phyloP scores from a whole-genome alignment of 768 basidiomycete genomes.

The Udeniomyces megalosporus region DNA sequence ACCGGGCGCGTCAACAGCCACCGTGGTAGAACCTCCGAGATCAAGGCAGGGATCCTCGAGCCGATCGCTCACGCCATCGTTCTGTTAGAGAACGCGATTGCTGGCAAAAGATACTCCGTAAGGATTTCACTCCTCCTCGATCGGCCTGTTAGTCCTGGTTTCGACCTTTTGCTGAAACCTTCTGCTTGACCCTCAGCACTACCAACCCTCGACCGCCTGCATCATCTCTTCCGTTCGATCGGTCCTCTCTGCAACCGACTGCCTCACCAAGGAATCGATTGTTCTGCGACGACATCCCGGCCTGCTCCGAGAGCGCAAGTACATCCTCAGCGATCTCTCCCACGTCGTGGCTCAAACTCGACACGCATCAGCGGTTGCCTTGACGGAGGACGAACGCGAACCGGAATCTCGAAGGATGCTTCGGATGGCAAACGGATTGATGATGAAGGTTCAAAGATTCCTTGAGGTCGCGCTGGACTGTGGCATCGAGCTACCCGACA shows the following conservation, averaged over 20 bases:
- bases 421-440: conserved; percentile 60
- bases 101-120: neutral
- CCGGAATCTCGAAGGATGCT: conserved; percentile 62
- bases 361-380: conserved; percentile 20
- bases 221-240: conserved; percentile 86
- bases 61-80: conserved; percentile 72
- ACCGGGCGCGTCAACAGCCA: too few species aligned
- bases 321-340: conserved; percentile 63
- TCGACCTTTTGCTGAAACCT: neutral
- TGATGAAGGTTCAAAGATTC: conserved; percentile 63
- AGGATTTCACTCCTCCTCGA: neutral
- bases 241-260: conserved; percentile 66
- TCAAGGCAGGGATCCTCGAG: conserved; percentile 48
- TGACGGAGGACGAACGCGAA: conserved; percentile 33
- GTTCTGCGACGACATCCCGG: conserved; percentile 48
- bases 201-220: conserved; percentile 83
- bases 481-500: conserved; percentile 28
- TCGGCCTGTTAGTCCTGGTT: neutral
- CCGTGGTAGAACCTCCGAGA: conserved; percentile 41
- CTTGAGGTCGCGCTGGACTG: conserved; percentile 33
- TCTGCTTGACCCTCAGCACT: conserved; percentile 37
- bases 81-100: conserved; percentile 69
- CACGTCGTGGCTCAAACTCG: conserved; percentile 43
- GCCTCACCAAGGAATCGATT: conserved; percentile 63
- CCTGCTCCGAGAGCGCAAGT: conserved; percentile 62